These are phyloP conservation scores for Cordia subcordata DNA, from an alignment of 257 asterid species.

Conservation along the genomic window DNA sequence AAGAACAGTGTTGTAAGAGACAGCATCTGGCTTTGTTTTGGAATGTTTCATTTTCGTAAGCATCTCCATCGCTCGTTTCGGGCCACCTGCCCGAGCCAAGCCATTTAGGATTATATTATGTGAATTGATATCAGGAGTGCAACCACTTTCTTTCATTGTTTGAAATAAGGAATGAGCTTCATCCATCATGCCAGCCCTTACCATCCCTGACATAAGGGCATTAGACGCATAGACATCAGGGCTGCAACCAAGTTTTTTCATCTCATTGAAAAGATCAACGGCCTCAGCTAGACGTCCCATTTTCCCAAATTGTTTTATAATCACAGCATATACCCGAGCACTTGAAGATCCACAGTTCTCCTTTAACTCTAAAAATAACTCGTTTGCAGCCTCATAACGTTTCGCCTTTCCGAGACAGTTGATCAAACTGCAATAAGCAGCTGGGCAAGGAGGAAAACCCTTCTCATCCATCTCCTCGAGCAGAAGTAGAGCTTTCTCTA, in stretches of 20 bases:
- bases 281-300: conserved; percentile 36
- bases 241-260: conserved; percentile 29
- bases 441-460: conserved; percentile 90
- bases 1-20: conserved; percentile 39
- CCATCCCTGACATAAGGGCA: conserved; percentile 50
- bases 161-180: conserved; percentile 32
- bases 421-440: conserved; percentile 95
- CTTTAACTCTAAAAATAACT: conserved; percentile 40
- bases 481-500: conserved; percentile 67
- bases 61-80: conserved; percentile 32
- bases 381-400: conserved; percentile 72
- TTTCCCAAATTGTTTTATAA: conserved; percentile 45
- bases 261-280: conserved; percentile 32
- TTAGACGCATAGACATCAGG: conserved; percentile 43
- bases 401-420: conserved; percentile 69
- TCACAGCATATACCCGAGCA: conserved; percentile 46
- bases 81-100: conserved; percentile 29
- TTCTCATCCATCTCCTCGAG: conserved; percentile 97
- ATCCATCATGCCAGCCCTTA: conserved; percentile 31
- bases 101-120: conserved; percentile 40
- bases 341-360: conserved; percentile 41
- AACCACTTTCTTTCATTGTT: conserved; percentile 34
- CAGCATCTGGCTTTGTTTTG: conserved; percentile 26
- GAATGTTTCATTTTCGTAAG: conserved; percentile 33
- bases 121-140: conserved; percentile 36